Conservation (phyloP, 805 yeast genomes). For the Lipomyces lipofer region DNA sequence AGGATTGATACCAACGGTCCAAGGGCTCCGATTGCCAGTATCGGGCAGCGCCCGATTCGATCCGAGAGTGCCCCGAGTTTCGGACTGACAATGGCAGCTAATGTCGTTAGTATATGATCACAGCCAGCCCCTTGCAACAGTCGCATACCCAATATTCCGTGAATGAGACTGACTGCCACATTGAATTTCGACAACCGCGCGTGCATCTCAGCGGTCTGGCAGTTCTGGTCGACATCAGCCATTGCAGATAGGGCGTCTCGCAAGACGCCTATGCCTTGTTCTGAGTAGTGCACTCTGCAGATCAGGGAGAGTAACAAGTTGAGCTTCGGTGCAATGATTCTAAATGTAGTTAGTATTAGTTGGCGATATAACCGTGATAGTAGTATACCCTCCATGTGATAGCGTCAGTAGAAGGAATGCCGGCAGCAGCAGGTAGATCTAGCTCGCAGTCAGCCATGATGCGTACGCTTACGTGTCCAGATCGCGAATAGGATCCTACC, state of each 20-base stretch:
- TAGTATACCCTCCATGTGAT: conserved; percentile 21
- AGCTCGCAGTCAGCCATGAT: too few species aligned
- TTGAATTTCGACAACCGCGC: conserved; percentile 19
- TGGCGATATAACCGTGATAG: too few species aligned
- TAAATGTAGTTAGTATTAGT: too few species aligned
- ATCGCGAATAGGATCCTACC: conserved; percentile 6
- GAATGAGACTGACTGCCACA: conserved; percentile 19
- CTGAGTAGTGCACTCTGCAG: conserved; percentile 18
- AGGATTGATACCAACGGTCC: conserved; percentile 13
- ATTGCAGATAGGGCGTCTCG: not conserved
- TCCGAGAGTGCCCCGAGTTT: conserved; percentile 27
- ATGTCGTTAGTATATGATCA: not conserved
- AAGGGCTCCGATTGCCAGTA: conserved; percentile 15
- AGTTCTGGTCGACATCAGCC: conserved; percentile 20
- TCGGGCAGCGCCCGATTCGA: conserved; percentile 24
- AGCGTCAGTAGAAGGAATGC: conserved; percentile 20
- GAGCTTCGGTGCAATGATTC: conserved; percentile 26
- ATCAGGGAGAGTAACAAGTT: conserved; percentile 16
- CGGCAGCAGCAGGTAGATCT: conserved; percentile 25
- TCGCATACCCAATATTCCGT: conserved; percentile 16
- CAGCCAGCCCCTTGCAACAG: not conserved
- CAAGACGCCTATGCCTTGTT: not conserved
- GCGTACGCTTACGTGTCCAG: too few species aligned
- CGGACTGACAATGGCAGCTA: conserved; percentile 25
- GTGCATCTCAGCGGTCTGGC: conserved; percentile 28